phyloP scores from a whole-genome alignment of 2,329 filamentous ascomycete species.

The Botryosphaeria dothidea region DNA sequence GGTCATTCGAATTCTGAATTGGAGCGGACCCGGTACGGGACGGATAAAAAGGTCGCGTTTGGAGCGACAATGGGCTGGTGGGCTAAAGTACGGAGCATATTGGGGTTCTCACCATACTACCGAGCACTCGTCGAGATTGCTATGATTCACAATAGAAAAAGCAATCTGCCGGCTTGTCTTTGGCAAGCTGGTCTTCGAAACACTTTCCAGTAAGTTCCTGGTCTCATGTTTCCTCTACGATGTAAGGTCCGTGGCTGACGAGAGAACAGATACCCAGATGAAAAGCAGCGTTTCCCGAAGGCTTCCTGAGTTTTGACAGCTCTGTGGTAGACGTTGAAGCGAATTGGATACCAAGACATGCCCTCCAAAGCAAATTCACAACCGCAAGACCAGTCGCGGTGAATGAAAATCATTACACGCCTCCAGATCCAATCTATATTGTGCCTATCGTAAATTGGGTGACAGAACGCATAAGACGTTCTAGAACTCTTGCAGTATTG shows the following conservation, averaged over 20 bases:
- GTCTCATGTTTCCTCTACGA: not conserved
- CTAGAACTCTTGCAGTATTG: no score
- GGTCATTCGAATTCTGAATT: not conserved
- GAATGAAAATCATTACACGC: not conserved
- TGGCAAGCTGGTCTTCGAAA: not conserved
- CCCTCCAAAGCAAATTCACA: not conserved
- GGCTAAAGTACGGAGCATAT: not conserved
- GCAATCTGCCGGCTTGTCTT: constrained; percentile 12
- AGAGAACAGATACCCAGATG: not conserved
- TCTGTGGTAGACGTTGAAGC: not conserved
- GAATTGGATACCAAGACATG: not conserved
- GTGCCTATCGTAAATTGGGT: not conserved
- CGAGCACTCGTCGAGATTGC: not conserved
- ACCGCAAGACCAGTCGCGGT: not conserved
- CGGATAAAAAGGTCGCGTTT: not conserved
- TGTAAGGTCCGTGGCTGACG: not conserved
- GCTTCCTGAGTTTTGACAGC: not conserved
- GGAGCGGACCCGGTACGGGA: not conserved
- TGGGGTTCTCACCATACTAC: not conserved
- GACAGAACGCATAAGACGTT: no score
- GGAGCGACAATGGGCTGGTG: not conserved
- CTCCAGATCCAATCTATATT: not conserved
- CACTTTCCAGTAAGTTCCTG: constrained; percentile 1
- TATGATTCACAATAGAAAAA: constrained; percentile 1
- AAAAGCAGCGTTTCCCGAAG: not conserved